Base-by-base conservation (phyloP, 306 rosid species). In the Albizia julibrissin region DNA sequence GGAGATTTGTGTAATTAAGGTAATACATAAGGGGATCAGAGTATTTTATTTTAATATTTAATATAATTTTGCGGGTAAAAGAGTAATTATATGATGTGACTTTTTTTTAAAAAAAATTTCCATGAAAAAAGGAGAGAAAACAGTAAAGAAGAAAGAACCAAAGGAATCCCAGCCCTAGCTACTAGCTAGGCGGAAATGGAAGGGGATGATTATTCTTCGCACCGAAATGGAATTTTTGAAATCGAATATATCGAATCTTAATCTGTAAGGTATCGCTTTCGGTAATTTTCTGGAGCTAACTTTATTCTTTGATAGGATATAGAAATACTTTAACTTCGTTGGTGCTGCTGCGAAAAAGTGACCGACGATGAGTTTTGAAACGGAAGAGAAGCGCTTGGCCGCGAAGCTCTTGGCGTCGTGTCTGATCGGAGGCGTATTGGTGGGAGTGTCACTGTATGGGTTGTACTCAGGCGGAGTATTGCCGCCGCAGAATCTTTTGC, bases 361-460 rank as follows among this genome's bases (percentile, higher is more conserved):
- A 39, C 37, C 40, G 47, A 65, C 37, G 14, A 89, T 91, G 95
- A 88, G 75, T 59, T 54, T 82, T 64, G 92, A 88, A 43, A 58
- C 61, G 71, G 74, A 10, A 2, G 85, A 87, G 49, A 84, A 77
- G 62, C 74, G 68, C 1, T 72, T 78, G n/a, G 85, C 90, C 85
- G 92, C 86, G 33, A 89, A 79, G 85, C 80, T 94, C 83, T 75
- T 90, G 42, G 91, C 90, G 69, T 82, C 91, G 29, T 89, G 88
- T 82, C 44, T 94, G 65, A 85, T 88, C 12, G 98, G 98, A 10
- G 98, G 91, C 22, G 87, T 83, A 59, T 87, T 95, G 33, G 72
- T 89, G 1, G 95, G 92, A 2, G 88, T 85, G 27, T 85, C 94
- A 52, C 84, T 90, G 0, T 27, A 87, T 69, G 90, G 85, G 12